Conservation (phyloP, 352 stramenopile species). For the Peronospora belbahrii region DNA sequence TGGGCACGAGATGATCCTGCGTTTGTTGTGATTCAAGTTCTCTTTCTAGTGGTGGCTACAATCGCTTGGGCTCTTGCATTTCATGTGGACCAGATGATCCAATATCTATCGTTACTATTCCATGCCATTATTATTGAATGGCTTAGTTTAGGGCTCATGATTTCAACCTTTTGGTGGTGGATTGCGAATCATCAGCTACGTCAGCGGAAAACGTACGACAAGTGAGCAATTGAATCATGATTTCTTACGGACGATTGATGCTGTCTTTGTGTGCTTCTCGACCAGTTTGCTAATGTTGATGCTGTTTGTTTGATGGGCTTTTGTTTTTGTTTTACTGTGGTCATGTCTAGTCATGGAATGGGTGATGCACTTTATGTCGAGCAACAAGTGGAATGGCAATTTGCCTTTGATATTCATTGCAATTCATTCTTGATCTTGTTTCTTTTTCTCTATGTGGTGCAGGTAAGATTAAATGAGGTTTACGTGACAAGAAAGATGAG, state of each 20-base stretch:
- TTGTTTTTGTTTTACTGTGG: background rate
- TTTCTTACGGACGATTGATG: too few species aligned
- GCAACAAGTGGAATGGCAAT: constrained; percentile 98
- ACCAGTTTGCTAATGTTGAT: too few species aligned
- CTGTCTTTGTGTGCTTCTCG: too few species aligned
- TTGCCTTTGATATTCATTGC: constrained; percentile 99
- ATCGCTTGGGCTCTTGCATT: constrained; percentile 79
- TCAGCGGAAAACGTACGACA: constrained; percentile 54
- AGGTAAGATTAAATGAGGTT: constrained; percentile 31
- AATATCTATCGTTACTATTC: constrained; percentile 61
- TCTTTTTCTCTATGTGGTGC: constrained; percentile 91
- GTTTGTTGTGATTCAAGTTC: constrained; percentile 93
- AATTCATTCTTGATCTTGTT: constrained; percentile 98
- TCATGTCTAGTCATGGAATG: constrained; percentile 47
- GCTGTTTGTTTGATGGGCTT: background rate
- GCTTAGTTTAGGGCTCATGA: constrained; percentile 64
- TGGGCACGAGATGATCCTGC: constrained; percentile 96
- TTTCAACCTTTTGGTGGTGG: constrained; percentile 67
- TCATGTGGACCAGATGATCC: constrained; percentile 38
- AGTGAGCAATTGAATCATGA: too few species aligned
- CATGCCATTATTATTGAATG: constrained; percentile 78
- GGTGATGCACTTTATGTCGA: constrained; percentile 87
- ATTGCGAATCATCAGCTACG: constrained; percentile 65
- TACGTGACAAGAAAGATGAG: background rate
- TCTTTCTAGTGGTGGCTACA: constrained; percentile 85